These are phyloP conservation scores for Beta vulgaris DNA, from an alignment of 148 eudicot species.

Conservation along the genomic window DNA sequence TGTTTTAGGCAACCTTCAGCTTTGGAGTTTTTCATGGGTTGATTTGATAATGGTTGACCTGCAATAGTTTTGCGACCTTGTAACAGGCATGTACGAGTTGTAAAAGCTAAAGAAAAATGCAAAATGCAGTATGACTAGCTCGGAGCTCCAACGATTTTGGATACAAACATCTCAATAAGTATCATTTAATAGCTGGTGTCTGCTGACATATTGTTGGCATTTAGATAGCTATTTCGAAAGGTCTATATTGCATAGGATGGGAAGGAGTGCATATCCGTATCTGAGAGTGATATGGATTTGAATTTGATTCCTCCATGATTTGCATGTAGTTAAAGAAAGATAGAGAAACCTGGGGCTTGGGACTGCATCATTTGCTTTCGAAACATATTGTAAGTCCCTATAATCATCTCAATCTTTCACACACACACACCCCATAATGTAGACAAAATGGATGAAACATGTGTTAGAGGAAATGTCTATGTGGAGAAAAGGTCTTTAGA, in stretches of 20 bases:
- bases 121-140: background rate
- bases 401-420: background rate
- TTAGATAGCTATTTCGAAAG: background rate
- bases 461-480: background rate
- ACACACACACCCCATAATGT: background rate
- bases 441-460: background rate
- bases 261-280: background rate
- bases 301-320: slow-evolving; percentile 23
- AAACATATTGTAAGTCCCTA: slow-evolving; percentile 41
- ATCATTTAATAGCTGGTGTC: background rate
- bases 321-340: slow-evolving; percentile 26
- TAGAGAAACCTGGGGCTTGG: background rate
- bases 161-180: background rate
- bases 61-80: slow-evolving; percentile 1
- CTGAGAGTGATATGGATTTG: background rate
- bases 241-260: slow-evolving; percentile 3
- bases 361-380: slow-evolving; percentile 30
- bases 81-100: background rate
- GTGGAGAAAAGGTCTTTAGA: background rate
- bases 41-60: background rate
- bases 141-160: background rate
- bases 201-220: background rate
- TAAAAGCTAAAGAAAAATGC: background rate
- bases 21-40: background rate
- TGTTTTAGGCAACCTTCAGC: background rate